Conservation (phyloP, 2,329 filamentous ascomycete species). For the Helotiales sp. region DNA sequence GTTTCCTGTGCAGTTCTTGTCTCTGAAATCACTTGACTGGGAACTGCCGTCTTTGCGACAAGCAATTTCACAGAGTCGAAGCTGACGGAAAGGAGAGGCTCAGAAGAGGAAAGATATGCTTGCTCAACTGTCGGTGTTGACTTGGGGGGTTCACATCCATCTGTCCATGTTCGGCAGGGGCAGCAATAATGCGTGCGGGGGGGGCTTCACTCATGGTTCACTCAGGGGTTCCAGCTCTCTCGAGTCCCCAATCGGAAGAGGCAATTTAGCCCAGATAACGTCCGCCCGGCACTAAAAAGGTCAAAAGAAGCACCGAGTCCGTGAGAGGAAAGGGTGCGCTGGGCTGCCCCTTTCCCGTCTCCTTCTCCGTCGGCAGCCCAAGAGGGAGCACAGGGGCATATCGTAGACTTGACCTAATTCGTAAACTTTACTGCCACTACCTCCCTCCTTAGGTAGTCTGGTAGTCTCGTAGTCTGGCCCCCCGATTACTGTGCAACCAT, state of each 20-base stretch:
- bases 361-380: neutral
- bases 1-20: too few relatives aligned
- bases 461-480: too few relatives aligned
- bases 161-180: too few relatives aligned
- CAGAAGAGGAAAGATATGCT: slow-evolving; percentile 2
- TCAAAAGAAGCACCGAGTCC: neutral
- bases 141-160: slow-evolving; percentile 1
- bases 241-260: neutral
- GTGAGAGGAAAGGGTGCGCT: neutral
- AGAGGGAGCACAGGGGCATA: neutral
- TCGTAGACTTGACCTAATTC: neutral
- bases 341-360: neutral
- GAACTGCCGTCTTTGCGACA: neutral
- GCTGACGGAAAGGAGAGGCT: neutral
- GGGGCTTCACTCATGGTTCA: too few relatives aligned
- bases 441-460: too few relatives aligned
- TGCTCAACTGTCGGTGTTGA: neutral
- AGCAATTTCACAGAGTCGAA: neutral
- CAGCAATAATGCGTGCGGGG: neutral
- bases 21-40: neutral
- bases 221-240: slow-evolving; percentile 5
- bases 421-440: neutral
- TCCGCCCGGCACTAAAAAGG: neutral
- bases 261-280: neutral
- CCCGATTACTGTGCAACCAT: neutral